Percentiles rank a stretch among this genome's conserved stretches.
Conservation (phyloP, 495 filamentous ascomycete species). For the Lindgomyces ingoldianus region DNA sequence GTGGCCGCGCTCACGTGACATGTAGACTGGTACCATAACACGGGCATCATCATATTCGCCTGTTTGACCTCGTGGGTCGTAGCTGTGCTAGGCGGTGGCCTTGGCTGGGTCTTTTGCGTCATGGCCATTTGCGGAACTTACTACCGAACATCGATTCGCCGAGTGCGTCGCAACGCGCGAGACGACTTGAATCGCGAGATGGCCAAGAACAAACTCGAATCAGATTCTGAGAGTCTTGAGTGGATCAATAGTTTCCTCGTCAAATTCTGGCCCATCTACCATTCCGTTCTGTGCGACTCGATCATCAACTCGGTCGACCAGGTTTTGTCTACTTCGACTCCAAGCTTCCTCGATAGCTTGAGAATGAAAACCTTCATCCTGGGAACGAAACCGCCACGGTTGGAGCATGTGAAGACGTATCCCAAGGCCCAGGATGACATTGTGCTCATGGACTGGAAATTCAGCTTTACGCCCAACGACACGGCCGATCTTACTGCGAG, state of each 20-base stretch:
- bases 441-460: slow-evolving; percentile 99
- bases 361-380: slow-evolving; percentile 88
- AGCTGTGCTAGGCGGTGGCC: slow-evolving; percentile 82
- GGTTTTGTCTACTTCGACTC: slow-evolving; percentile 86
- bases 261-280: slow-evolving; percentile 99
- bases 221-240: slow-evolving; percentile 89
- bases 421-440: slow-evolving; percentile 93
- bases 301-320: slow-evolving; percentile 93
- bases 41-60: slow-evolving; percentile 86
- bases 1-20: background rate
- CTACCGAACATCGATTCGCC: slow-evolving; percentile 91
- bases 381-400: slow-evolving; percentile 88
- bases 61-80: slow-evolving; percentile 89
- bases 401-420: slow-evolving; percentile 98
- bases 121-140: slow-evolving; percentile 93
- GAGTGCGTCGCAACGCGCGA: slow-evolving; percentile 92
- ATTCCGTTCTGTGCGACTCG: slow-evolving; percentile 86
- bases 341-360: slow-evolving; percentile 89
- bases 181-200: slow-evolving; percentile 94
- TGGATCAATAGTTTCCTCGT: slow-evolving; percentile 99
- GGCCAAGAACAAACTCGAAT: slow-evolving; percentile 84
- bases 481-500: slow-evolving; percentile 83
- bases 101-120: slow-evolving; percentile 89
- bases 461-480: slow-evolving; percentile 97
- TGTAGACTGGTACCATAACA: slow-evolving; percentile 94